These are phyloP conservation scores for Pharus latifolius DNA, from an alignment of 176 grass and related monocot genomes.

Conservation along the genomic window DNA sequence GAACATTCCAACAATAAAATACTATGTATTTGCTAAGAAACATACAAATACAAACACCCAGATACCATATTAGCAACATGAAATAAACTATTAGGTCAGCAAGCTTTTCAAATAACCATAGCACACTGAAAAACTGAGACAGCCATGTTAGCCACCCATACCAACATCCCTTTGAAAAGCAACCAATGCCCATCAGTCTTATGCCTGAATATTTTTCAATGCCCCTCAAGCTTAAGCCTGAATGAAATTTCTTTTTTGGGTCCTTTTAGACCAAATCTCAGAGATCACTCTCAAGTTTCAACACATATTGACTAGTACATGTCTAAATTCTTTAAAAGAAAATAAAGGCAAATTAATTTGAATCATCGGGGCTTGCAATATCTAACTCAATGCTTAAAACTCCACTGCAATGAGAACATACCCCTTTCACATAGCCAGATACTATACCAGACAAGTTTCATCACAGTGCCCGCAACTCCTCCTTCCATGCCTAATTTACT, in stretches of 20 bases:
- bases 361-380: background rate
- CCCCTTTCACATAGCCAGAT: background rate
- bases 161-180: background rate
- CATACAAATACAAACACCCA: background rate
- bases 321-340: background rate
- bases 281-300: background rate
- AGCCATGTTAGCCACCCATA: background rate
- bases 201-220: background rate
- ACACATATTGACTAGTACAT: background rate
- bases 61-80: background rate
- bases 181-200: background rate
- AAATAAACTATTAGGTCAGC: background rate
- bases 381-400: background rate
- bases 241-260: background rate
- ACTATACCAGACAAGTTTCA: background rate
- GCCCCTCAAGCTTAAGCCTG: background rate
- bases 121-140: background rate
- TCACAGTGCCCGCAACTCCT: background rate
- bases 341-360: background rate
- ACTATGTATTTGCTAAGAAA: background rate
- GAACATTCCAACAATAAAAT: background rate
- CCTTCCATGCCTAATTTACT: background rate
- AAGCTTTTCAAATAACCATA: background rate
- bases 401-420: background rate
- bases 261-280: background rate